These are phyloP conservation scores for Fonsecaea nubica DNA, from an alignment of 2,329 filamentous ascomycete genomes.

Conservation along the genomic window DNA sequence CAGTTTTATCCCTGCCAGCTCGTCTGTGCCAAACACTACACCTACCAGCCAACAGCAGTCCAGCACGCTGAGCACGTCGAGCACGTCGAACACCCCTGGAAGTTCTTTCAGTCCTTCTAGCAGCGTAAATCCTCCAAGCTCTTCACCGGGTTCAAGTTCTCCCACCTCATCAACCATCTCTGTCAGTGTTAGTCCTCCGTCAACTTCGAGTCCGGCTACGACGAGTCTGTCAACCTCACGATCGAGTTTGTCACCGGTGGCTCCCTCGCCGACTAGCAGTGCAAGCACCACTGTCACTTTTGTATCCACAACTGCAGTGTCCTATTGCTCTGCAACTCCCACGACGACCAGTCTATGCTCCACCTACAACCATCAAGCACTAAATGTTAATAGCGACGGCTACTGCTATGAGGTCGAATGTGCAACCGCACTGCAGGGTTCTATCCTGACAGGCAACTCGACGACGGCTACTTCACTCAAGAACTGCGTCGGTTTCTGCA, in stretches of 20 bases:
- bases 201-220: constrained; percentile 8
- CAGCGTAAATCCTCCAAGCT: neutral
- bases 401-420: constrained; percentile 36
- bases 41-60: constrained; percentile 10
- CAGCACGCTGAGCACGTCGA: constrained; percentile 1
- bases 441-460: constrained; percentile 25
- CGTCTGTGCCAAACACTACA: constrained; percentile 1
- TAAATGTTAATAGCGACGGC: constrained; percentile 35
- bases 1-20: neutral
- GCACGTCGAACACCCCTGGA: neutral
- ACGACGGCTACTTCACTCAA: constrained; percentile 26
- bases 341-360: constrained; percentile 31
- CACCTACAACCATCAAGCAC: constrained; percentile 31
- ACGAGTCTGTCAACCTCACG: constrained; percentile 6
- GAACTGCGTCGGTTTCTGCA: constrained; percentile 30
- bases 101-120: constrained; percentile 1
- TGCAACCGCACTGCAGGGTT: constrained; percentile 26
- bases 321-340: constrained; percentile 26
- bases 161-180: neutral
- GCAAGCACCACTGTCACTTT: constrained; percentile 41
- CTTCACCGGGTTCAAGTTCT: neutral
- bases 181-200: neutral
- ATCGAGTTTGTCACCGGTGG: constrained; percentile 44
- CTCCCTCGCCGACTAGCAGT: constrained; percentile 28
- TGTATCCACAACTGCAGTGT: constrained; percentile 14